A percentile compares a stretch with the other conserved stretches of the same genome.
These are phyloP conservation scores for Aspergillus coremiiformis DNA, from an alignment of 495 filamentous ascomycete species.

Conservation along the genomic window DNA sequence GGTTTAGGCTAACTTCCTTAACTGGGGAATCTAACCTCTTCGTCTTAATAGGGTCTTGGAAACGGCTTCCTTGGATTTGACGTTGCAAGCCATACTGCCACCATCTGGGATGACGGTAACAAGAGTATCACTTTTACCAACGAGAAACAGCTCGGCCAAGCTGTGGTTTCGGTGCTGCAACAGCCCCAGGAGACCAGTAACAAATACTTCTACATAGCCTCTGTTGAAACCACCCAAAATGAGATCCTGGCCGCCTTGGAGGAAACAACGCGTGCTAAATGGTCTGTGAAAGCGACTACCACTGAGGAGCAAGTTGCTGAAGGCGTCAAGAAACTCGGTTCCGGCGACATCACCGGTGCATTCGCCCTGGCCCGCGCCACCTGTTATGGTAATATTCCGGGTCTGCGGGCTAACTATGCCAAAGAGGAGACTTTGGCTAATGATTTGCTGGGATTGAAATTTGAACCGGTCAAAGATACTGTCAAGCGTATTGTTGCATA, in stretches of 20 bases:
- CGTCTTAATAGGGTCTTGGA: slow-evolving; percentile 21
- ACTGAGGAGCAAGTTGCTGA: slow-evolving; percentile 20
- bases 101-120: slow-evolving; percentile 40
- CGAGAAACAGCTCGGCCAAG: slow-evolving; percentile 29
- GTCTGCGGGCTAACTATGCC: slow-evolving; percentile 23
- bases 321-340: slow-evolving; percentile 25
- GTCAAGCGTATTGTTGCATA: slow-evolving; percentile 16
- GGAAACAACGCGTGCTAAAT: slow-evolving; percentile 33
- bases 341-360: slow-evolving; percentile 30
- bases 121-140: slow-evolving; percentile 33
- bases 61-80: slow-evolving; percentile 42
- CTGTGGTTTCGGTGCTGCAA: slow-evolving; percentile 33
- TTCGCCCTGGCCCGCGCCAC: slow-evolving; percentile 23
- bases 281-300: slow-evolving; percentile 28
- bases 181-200: slow-evolving; percentile 39
- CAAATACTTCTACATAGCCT: slow-evolving; percentile 40
- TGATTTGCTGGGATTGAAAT: slow-evolving; percentile 21
- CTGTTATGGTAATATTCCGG: slow-evolving; percentile 20
- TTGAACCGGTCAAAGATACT: slow-evolving; percentile 24
- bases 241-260: slow-evolving; percentile 41
- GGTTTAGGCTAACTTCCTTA: not conserved
- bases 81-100: slow-evolving; percentile 32
- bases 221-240: slow-evolving; percentile 37
- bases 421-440: slow-evolving; percentile 23
- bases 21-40: not conserved